phyloP scores from a whole-genome alignment of 441 rosid genomes.

The Gossypium gossypioides region DNA sequence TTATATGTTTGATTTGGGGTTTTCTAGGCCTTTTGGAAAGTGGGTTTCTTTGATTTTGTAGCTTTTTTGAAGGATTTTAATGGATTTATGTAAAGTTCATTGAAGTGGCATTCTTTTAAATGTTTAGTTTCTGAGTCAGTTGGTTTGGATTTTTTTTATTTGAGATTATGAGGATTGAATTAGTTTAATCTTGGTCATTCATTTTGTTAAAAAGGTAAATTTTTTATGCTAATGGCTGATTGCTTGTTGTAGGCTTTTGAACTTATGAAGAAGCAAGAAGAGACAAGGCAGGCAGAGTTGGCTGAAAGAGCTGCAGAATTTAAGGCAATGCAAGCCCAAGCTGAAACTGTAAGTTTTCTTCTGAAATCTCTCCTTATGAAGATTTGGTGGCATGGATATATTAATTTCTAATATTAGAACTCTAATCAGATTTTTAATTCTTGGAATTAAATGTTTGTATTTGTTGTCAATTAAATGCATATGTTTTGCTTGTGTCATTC shows the following conservation, averaged over 20 bases:
- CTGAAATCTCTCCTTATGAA: not conserved
- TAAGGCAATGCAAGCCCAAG: constrained; percentile 82
- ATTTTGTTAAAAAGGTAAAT: not conserved
- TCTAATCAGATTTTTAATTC: no score
- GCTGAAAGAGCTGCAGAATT: constrained; percentile 63
- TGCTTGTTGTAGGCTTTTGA: constrained; percentile 54
- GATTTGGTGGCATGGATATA: no score
- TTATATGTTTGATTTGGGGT: not conserved
- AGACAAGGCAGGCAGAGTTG: constrained; percentile 59
- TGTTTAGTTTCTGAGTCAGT: no score
- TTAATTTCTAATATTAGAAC: no score
- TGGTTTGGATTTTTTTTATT: not conserved
- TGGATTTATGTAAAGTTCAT: not conserved
- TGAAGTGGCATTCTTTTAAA: not conserved
- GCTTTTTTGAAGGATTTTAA: not conserved
- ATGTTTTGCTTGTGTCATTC: no score
- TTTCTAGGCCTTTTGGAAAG: not conserved
- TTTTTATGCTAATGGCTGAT: not conserved
- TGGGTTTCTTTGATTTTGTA: constrained; percentile 2
- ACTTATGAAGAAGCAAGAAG: constrained; percentile 62
- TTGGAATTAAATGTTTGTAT: no score
- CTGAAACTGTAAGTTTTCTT: constrained; percentile 60
- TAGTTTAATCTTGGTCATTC: not conserved
- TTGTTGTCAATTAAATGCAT: no score
- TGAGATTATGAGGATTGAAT: not conserved